These are phyloP conservation scores for Cutaneotrichosporon dermatis DNA, from an alignment of 1,284 basidiomycete genomes.

Conservation along the genomic window DNA sequence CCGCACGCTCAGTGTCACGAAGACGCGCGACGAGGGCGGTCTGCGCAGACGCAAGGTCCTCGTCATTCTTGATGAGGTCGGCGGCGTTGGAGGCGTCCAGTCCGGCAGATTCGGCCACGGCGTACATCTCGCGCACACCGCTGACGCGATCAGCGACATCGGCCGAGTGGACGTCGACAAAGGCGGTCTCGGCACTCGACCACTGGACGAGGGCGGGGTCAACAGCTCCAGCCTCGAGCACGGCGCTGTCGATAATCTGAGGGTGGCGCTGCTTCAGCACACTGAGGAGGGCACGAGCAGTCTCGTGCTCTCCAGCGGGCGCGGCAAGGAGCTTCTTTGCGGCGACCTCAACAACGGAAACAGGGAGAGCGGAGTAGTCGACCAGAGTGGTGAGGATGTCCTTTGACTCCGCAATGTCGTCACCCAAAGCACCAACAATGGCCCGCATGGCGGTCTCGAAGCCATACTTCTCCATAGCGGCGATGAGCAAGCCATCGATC, in stretches of 20 bases:
- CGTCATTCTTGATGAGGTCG: slow-evolving; percentile 13
- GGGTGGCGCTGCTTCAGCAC: slow-evolving; percentile 44
- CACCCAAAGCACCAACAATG: slow-evolving; percentile 24
- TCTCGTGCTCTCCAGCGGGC: slow-evolving; percentile 17
- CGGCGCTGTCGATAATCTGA: slow-evolving; percentile 30
- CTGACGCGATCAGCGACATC: slow-evolving; percentile 45
- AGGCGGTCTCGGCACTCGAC: slow-evolving; percentile 26
- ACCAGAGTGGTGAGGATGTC: slow-evolving; percentile 26
- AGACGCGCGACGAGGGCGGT: slow-evolving; percentile 56
- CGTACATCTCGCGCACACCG: slow-evolving; percentile 44
- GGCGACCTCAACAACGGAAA: slow-evolving; percentile 25
- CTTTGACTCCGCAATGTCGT: slow-evolving; percentile 16
- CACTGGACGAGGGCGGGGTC: slow-evolving; percentile 20
- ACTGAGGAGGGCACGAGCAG: slow-evolving; percentile 28
- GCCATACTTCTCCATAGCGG: slow-evolving; percentile 41
- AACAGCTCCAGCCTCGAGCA: slow-evolving; percentile 18
- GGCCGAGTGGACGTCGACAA: slow-evolving; percentile 46
- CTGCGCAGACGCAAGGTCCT: slow-evolving; percentile 31
- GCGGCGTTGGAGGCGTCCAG: slow-evolving; percentile 12
- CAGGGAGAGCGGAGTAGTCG: slow-evolving; percentile 28
- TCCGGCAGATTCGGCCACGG: slow-evolving; percentile 15
- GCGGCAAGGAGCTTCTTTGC: slow-evolving; percentile 27
- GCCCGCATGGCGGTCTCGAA: slow-evolving; percentile 33
- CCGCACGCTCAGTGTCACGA: slow-evolving; percentile 59
- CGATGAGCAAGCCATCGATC: slow-evolving; percentile 35